Percentiles rank a stretch among this genome's conserved stretches.
Evolutionary conservation across 352 stramenopile genomes (phyloP).

Genomic region (Blastocystis sp.): DNA sequence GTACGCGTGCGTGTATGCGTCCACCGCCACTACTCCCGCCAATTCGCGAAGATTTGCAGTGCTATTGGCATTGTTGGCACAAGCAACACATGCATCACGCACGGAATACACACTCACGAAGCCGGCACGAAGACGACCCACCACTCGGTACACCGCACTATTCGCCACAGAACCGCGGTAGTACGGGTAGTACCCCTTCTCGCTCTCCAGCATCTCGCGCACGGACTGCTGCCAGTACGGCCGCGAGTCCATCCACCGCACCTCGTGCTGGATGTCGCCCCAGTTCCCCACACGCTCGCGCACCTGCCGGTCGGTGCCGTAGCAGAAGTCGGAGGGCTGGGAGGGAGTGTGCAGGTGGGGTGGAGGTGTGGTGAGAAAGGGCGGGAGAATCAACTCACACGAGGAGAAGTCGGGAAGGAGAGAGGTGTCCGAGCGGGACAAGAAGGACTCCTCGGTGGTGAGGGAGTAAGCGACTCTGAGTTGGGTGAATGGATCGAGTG

Average conservation of each 20-base stretch:
- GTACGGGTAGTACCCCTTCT: neutral
- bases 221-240: neutral
- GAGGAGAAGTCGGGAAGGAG: neutral
- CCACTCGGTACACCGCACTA: neutral
- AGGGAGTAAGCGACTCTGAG: neutral
- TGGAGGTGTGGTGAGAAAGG: neutral
- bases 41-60: neutral
- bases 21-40: neutral
- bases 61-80: neutral
- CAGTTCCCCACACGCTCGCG: neutral
- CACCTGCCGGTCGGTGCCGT: neutral
- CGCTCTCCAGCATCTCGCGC: neutral
- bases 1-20: neutral
- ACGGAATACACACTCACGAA: slow-evolving; percentile 18
- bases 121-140: neutral
- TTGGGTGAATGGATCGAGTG: neutral
- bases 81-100: neutral
- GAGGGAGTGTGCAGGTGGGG: neutral
- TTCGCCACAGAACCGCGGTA: neutral
- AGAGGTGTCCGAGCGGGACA: neutral
- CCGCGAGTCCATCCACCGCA: too few relatives aligned
- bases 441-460: neutral
- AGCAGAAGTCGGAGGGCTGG: neutral
- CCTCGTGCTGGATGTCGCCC: slow-evolving; percentile 27
- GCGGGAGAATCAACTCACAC: slow-evolving; percentile 23